These are phyloP conservation scores for Fusarium siculi DNA, from an alignment of 2,329 filamentous ascomycete species.

Conservation along the genomic window DNA sequence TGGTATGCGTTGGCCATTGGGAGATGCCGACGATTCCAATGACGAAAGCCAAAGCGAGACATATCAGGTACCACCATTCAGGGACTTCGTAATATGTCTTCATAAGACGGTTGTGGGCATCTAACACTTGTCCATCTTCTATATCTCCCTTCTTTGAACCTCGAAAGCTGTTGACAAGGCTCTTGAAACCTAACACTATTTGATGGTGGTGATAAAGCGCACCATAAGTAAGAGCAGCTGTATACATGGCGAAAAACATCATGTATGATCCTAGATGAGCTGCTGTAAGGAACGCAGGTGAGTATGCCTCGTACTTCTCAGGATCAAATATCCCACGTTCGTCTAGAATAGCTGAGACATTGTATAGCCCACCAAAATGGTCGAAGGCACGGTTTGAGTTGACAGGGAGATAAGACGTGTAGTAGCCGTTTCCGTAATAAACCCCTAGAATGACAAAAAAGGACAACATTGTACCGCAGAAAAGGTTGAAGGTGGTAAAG, in stretches of 20 bases:
- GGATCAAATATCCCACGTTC: constrained; percentile 50
- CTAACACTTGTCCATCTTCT: constrained; percentile 40
- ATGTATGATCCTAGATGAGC: constrained; percentile 50
- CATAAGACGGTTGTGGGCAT: constrained; percentile 61
- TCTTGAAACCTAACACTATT: constrained; percentile 51
- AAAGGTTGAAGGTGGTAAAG: constrained; percentile 51
- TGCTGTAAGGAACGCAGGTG: constrained; percentile 55
- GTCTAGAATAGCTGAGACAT: constrained; percentile 51
- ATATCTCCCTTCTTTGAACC: constrained; percentile 40
- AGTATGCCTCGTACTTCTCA: constrained; percentile 54
- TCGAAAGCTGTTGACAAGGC: constrained; percentile 43
- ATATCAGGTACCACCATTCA: constrained; percentile 58
- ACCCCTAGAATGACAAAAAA: constrained; percentile 46
- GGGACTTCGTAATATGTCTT: constrained; percentile 57
- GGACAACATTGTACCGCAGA: constrained; percentile 45
- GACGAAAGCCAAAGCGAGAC: constrained; percentile 46
- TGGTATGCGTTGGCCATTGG: constrained; percentile 56
- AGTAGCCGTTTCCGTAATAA: constrained; percentile 50
- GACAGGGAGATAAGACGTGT: constrained; percentile 53
- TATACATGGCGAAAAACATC: constrained; percentile 56
- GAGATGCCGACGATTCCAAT: constrained; percentile 51
- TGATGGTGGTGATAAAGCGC: constrained; percentile 54
- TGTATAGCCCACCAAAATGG: constrained; percentile 52
- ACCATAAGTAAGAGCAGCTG: constrained; percentile 53
- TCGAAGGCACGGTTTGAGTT: constrained; percentile 54